Evolutionary conservation across 208 protist species (phyloP).

Genomic region (Cochliopodium minus): DNA sequence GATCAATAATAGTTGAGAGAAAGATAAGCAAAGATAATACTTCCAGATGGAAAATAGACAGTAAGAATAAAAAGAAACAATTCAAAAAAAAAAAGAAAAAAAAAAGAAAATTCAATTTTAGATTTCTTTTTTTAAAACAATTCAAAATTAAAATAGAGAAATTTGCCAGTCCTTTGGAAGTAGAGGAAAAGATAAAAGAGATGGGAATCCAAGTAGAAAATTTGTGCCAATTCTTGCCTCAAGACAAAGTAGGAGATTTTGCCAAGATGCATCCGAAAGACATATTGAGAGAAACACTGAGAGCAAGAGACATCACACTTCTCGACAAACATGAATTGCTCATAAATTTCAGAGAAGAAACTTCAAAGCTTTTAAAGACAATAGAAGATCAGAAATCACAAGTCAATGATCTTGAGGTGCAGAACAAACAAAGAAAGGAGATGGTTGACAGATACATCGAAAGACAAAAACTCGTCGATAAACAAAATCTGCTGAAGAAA

Average conservation of each 20-base stretch:
- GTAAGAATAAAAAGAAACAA: too few species aligned
- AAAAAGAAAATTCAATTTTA: too few species aligned
- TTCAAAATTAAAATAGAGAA: not conserved
- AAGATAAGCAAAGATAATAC: too few species aligned
- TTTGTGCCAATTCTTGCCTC: constrained; percentile 30
- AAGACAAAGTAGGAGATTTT: constrained; percentile 15
- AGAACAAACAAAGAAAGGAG: not conserved
- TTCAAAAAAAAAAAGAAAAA: too few species aligned
- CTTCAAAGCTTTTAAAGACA: too few species aligned
- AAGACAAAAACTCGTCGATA: not conserved
- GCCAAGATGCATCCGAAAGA: not conserved
- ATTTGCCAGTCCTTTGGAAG: not conserved
- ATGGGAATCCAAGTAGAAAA: constrained; percentile 28
- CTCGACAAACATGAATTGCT: too few species aligned
- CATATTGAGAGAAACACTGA: constrained; percentile 5
- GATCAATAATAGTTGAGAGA: too few species aligned
- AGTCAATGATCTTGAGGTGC: not conserved
- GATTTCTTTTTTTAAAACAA: constrained; percentile 6
- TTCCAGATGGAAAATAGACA: too few species aligned
- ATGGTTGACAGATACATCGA: not conserved
- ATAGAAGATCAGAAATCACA: too few species aligned
- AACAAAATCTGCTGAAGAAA: not conserved
- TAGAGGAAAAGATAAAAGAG: constrained; percentile 5
- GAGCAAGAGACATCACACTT: too few species aligned
- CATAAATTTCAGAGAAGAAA: too few species aligned